Evolutionary conservation across 2,329 filamentous ascomycete genomes (phyloP).

Genomic region (Fusarium sp.): DNA sequence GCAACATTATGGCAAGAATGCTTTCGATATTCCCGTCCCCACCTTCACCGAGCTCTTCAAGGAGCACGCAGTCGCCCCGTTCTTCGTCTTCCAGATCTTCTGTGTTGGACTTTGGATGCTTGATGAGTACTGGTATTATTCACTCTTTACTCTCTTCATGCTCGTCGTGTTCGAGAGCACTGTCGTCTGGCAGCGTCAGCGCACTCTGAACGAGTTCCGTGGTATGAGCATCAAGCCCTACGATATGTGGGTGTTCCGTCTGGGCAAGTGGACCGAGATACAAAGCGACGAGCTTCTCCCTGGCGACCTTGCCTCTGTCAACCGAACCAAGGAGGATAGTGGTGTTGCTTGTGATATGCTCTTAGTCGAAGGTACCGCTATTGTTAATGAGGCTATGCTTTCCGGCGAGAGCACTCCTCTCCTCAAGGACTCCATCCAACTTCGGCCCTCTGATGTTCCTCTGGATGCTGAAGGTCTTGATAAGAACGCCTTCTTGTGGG

Average conservation of each 20-base stretch:
- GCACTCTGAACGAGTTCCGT: slow-evolving; percentile 94
- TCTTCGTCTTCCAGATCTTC: slow-evolving; percentile 99
- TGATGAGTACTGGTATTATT: slow-evolving; percentile 99
- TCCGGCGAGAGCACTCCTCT: slow-evolving; percentile 97
- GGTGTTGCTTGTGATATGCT: slow-evolving; percentile 98
- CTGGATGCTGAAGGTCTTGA: slow-evolving; percentile 92
- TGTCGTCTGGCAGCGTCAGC: slow-evolving; percentile 98
- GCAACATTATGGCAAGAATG: slow-evolving; percentile 94
- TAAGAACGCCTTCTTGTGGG: slow-evolving; percentile 96
- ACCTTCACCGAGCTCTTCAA: slow-evolving; percentile 96
- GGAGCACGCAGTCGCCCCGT: slow-evolving; percentile 97
- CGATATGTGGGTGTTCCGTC: slow-evolving; percentile 88
- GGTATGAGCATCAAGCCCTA: slow-evolving; percentile 99
- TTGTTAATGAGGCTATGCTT: slow-evolving; percentile 99
- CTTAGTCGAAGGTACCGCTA: slow-evolving; percentile 91
- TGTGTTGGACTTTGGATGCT: slow-evolving; percentile 98
- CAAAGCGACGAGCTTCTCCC: slow-evolving; percentile 92
- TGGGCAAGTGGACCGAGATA: slow-evolving; percentile 87
- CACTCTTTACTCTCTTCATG: slow-evolving; percentile 98
- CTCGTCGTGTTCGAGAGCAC: slow-evolving; percentile 97
- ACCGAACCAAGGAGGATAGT: slow-evolving; percentile 94
- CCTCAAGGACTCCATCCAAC: slow-evolving; percentile 93
- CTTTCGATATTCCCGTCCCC: slow-evolving; percentile 97
- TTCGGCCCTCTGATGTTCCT: slow-evolving; percentile 81
- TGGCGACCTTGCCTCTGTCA: slow-evolving; percentile 91